Evolutionary conservation across 371 early-diverging fungal genomes (phyloP).

Genomic region (Blyttiomyces sp.): DNA sequence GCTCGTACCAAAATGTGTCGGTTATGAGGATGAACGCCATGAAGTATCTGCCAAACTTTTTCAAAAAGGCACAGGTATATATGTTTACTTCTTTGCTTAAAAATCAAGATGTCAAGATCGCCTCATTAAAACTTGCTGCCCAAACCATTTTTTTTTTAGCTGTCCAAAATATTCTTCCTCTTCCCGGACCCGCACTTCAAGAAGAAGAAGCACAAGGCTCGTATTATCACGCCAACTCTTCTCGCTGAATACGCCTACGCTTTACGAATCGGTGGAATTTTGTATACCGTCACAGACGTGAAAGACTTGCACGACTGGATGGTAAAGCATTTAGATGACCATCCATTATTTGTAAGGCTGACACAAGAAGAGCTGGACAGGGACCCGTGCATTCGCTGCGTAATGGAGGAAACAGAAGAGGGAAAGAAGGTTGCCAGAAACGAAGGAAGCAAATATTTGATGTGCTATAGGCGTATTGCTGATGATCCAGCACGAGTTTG

Average conservation of each 20-base stretch:
- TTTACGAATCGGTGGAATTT: constrained; percentile 81
- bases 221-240: constrained; percentile 89
- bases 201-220: constrained; percentile 98
- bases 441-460: constrained; percentile 89
- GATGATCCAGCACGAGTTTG: neutral
- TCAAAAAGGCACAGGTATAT: constrained; percentile 81
- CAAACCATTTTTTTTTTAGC: no score
- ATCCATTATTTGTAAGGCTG: constrained; percentile 89
- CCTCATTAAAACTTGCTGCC: no score
- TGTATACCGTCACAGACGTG: constrained; percentile 94
- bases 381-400: constrained; percentile 85
- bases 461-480: constrained; percentile 74
- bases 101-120: no score
- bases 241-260: constrained; percentile 95
- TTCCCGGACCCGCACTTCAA: constrained; percentile 99
- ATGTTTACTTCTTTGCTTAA: neutral
- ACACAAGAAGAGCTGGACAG: constrained; percentile 75
- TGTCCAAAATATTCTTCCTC: constrained; percentile 97
- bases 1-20: constrained; percentile 88
- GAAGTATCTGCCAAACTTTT: constrained; percentile 98
- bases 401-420: constrained; percentile 90
- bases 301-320: constrained; percentile 94
- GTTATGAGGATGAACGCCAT: constrained; percentile 98
- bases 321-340: constrained; percentile 88
- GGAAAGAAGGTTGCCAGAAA: constrained; percentile 96